phyloP scores from a whole-genome alignment of 208 protist genomes.

The Acanthamoeba healyi region DNA sequence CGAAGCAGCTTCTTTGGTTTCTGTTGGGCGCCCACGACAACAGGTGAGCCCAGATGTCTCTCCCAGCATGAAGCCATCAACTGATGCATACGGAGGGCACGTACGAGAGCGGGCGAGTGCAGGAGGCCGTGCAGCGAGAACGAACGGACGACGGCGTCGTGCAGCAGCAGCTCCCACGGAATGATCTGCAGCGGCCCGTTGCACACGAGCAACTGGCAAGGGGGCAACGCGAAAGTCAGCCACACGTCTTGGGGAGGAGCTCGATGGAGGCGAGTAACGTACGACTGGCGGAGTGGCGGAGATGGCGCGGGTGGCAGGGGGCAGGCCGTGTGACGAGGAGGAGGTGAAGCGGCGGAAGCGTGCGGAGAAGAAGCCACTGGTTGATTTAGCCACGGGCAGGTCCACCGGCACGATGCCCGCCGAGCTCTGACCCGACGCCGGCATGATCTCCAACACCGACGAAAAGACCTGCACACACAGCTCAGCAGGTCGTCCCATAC shows the following conservation, averaged over 20 bases:
- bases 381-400: neutral
- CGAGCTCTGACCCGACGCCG: neutral
- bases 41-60: no score
- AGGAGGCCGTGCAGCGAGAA: slow-evolving; percentile 53
- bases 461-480: slow-evolving; percentile 9
- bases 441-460: slow-evolving; percentile 43
- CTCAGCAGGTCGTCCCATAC: neutral
- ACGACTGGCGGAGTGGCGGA: slow-evolving; percentile 13
- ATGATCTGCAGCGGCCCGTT: slow-evolving; percentile 47
- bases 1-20: neutral
- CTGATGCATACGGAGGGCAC: no score
- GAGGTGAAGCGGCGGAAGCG: slow-evolving; percentile 21
- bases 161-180: slow-evolving; percentile 37
- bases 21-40: neutral
- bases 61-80: no score
- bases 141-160: slow-evolving; percentile 18
- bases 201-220: neutral
- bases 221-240: neutral
- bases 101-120: neutral
- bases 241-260: neutral
- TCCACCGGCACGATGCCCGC: neutral
- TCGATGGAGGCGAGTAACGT: neutral
- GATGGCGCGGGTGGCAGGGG: neutral
- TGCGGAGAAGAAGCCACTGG: neutral
- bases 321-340: neutral